Conservation (phyloP, 2,329 filamentous ascomycete species). For the Penicillium sp. region DNA sequence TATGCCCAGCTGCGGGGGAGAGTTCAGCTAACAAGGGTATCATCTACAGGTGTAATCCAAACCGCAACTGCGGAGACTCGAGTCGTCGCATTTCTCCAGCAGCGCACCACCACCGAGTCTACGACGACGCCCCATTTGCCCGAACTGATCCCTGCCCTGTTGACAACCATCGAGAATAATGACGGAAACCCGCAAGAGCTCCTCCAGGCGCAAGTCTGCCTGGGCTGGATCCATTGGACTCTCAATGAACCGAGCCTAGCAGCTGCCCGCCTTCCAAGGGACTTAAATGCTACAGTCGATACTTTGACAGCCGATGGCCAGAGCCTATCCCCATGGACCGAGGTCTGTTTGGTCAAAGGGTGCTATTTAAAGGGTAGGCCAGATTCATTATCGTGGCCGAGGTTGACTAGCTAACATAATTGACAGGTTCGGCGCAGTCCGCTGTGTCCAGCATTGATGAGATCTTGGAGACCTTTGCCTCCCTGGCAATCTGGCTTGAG, state of each 20-base stretch:
- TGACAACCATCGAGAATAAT: slow-evolving; percentile 63
- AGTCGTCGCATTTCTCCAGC: slow-evolving; percentile 60
- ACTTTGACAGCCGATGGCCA: slow-evolving; percentile 58
- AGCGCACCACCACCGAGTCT: slow-evolving; percentile 34
- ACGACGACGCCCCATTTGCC: slow-evolving; percentile 46
- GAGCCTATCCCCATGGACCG: slow-evolving; percentile 72
- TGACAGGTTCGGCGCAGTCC: slow-evolving; percentile 52
- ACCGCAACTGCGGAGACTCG: slow-evolving; percentile 71
- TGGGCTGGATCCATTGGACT: slow-evolving; percentile 84
- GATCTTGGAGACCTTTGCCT: slow-evolving; percentile 69
- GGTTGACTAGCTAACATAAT: slow-evolving; percentile 9
- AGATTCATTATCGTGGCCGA: background rate
- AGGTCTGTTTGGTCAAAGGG: slow-evolving; percentile 78
- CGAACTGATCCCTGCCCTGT: slow-evolving; percentile 45
- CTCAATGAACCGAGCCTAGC: slow-evolving; percentile 70
- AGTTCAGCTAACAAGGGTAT: slow-evolving; percentile 21
- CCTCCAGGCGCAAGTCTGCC: slow-evolving; percentile 79
- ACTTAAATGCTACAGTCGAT: slow-evolving; percentile 61
- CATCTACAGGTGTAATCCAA: slow-evolving; percentile 62
- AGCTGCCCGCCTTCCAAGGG: slow-evolving; percentile 64
- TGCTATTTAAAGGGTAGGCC: slow-evolving; percentile 73
- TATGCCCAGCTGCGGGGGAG: slow-evolving; percentile 12
- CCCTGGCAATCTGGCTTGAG: slow-evolving; percentile 66
- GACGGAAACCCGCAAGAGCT: slow-evolving; percentile 57
- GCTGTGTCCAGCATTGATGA: slow-evolving; percentile 51